phyloP scores from a whole-genome alignment of 306 rosid genomes.

The Lathyrus sativus region DNA sequence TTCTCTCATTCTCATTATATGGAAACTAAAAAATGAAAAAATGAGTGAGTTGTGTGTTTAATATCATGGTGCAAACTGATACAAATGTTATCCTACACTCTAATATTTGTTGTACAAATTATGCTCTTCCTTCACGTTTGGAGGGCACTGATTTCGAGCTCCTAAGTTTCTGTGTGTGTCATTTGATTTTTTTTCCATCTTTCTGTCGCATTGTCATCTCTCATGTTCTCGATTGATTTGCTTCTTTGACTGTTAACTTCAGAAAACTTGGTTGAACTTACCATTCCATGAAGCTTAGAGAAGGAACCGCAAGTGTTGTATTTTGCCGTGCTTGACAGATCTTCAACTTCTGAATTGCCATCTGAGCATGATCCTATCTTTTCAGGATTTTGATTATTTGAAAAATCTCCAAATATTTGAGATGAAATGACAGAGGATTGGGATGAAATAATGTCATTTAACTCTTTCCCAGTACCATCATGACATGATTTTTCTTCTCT shows the following conservation, averaged over 20 bases:
- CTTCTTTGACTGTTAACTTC: conserved; percentile 41
- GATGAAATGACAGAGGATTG: conserved; percentile 53
- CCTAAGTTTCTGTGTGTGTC: too few species aligned
- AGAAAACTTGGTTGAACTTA: conserved; percentile 47
- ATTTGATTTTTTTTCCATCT: conserved; percentile 40
- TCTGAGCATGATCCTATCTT: conserved; percentile 60
- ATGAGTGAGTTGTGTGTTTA: too few species aligned
- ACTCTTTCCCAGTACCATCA: conserved; percentile 44
- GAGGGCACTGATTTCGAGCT: too few species aligned
- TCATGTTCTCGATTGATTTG: conserved; percentile 41
- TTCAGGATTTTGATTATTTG: conserved; percentile 63
- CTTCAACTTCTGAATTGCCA: conserved; percentile 76
- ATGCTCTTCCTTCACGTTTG: too few species aligned
- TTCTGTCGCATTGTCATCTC: conserved; percentile 41
- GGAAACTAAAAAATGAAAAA: too few species aligned
- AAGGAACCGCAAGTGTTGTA: conserved; percentile 44
- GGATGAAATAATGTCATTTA: conserved; percentile 47
- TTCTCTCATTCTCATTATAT: too few species aligned
- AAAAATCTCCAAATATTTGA: conserved; percentile 61
- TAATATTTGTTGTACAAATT: too few species aligned
- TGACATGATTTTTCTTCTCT: conserved; percentile 43
- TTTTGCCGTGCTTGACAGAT: conserved; percentile 51
- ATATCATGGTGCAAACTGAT: too few species aligned
- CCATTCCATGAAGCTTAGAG: conserved; percentile 55
- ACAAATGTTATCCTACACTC: too few species aligned